Evolutionary conservation across 1,284 basidiomycete species (phyloP).

Genomic region (Tylopilus sp.): DNA sequence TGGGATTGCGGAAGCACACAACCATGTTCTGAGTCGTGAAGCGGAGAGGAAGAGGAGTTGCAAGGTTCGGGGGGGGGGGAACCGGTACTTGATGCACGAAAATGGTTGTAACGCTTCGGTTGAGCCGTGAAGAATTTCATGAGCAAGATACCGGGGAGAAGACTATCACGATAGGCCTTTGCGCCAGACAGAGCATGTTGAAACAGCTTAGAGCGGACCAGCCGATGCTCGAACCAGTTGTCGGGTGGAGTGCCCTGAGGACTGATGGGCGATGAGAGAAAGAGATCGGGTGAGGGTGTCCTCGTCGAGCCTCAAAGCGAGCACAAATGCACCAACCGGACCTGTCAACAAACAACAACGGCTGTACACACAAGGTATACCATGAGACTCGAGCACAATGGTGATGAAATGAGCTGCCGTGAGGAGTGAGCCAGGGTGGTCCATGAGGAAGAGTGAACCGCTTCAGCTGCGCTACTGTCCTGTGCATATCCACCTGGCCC

Average conservation of each 20-base stretch:
- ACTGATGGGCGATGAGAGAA: too few species aligned
- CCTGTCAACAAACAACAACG: conserved; percentile 31
- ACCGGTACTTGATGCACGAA: conserved; percentile 71
- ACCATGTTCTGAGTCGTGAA: too few species aligned
- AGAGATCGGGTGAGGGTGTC: conserved; percentile 60
- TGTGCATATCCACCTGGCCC: too few species aligned
- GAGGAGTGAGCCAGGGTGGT: conserved; percentile 14
- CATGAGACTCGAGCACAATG: conserved; percentile 12
- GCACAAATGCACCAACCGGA: conserved; percentile 54
- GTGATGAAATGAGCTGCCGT: conserved; percentile 18
- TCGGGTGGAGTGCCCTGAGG: too few species aligned
- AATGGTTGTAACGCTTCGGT: conserved; percentile 43
- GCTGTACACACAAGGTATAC: not conserved
- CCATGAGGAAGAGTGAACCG: conserved; percentile 6
- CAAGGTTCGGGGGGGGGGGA: too few species aligned
- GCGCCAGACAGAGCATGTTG: conserved; percentile 46
- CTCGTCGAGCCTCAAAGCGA: conserved; percentile 47
- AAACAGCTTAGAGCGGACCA: too few species aligned
- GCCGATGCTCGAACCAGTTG: too few species aligned
- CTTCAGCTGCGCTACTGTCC: too few species aligned
- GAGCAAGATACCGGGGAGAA: conserved; percentile 21
- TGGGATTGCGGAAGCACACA: too few species aligned
- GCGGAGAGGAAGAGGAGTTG: conserved; percentile 17
- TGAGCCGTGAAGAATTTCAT: conserved; percentile 22
- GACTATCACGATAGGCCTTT: conserved; percentile 16